A percentile compares a stretch with the other conserved stretches of the same genome.
Conservation (phyloP, 2,329 filamentous ascomycete species). For the Achaetomium macrosporum region DNA sequence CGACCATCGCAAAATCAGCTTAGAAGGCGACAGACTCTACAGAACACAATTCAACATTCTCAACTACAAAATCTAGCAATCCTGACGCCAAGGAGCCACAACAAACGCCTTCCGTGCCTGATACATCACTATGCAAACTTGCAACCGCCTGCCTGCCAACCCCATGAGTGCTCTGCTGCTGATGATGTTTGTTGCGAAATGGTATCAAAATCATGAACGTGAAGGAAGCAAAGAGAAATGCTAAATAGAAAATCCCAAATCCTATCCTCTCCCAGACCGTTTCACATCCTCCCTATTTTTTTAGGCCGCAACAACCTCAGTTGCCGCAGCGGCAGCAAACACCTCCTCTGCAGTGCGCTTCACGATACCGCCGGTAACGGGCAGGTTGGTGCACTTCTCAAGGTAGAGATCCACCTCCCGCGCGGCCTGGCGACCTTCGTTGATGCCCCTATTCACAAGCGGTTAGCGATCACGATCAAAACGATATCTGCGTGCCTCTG, state of each 20-base stretch:
- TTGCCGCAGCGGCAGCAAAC: constrained; percentile 35
- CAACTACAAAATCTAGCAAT: no score
- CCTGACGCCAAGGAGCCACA: not conserved
- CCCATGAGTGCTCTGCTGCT: not conserved
- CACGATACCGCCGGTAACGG: constrained; percentile 88
- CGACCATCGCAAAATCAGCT: no score
- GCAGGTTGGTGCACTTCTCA: constrained; percentile 70
- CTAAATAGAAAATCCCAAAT: not conserved
- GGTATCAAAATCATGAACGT: not conserved
- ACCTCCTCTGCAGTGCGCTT: constrained; percentile 74
- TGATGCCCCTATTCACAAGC: constrained; percentile 68
- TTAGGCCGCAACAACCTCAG: constrained; percentile 17
- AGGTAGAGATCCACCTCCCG: constrained; percentile 89
- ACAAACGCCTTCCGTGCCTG: not conserved
- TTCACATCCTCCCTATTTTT: not conserved
- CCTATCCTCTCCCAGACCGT: not conserved
- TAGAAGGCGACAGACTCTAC: no score
- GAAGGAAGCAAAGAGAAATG: not conserved
- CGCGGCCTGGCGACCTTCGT: constrained; percentile 88
- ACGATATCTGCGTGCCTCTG: no score
- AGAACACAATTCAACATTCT: no score
- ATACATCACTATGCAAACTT: not conserved
- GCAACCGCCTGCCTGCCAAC: not conserved
- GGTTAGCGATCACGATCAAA: no score
- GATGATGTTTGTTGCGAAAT: not conserved